A percentile compares a stretch with the other conserved stretches of the same genome.
These are phyloP conservation scores for Nidularia pulvinata DNA, from an alignment of 768 basidiomycete species.

Conservation along the genomic window DNA sequence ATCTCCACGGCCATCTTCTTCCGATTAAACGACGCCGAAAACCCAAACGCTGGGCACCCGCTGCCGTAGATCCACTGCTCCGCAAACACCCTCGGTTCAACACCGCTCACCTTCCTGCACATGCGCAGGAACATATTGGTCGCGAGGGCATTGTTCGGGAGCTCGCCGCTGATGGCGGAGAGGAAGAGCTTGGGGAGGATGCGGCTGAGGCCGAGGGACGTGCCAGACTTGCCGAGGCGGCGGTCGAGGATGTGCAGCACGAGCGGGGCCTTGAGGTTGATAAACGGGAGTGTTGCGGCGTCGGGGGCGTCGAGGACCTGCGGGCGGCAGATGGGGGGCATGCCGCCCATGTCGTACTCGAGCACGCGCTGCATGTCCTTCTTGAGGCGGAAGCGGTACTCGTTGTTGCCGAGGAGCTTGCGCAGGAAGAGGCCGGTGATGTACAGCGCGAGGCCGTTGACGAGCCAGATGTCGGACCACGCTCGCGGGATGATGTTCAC, in stretches of 20 bases:
- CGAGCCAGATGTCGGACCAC: conserved; percentile 96
- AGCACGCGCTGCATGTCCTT: conserved; percentile 95
- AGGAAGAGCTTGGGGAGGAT: conserved; percentile 95
- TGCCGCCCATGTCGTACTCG: conserved; percentile 82
- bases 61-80: conserved; percentile 99
- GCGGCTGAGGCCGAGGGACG: conserved; percentile 90
- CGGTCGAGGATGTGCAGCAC: conserved; percentile 96
- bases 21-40: conserved; percentile 91
- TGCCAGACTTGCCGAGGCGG: conserved; percentile 92
- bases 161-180: conserved; percentile 90
- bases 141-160: conserved; percentile 81
- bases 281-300: conserved; percentile 73
- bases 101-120: conserved; percentile 92
- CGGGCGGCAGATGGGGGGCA: conserved; percentile 95
- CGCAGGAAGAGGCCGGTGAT: conserved; percentile 87
- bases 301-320: conserved; percentile 86
- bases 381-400: conserved; percentile 93
- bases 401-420: conserved; percentile 92
- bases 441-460: conserved; percentile 90
- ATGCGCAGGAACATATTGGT: conserved; percentile 90
- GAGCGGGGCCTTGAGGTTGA: conserved; percentile 95
- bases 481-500: conserved; percentile 94
- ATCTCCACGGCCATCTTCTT: conserved; percentile 99
- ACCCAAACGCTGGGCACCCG: conserved; percentile 90
- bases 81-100: conserved; percentile 89